Percentiles rank a stretch among this genome's conserved stretches.
Evolutionary conservation across 257 asterid genomes (phyloP).

Genomic region (Solanum corneliomulleri): DNA sequence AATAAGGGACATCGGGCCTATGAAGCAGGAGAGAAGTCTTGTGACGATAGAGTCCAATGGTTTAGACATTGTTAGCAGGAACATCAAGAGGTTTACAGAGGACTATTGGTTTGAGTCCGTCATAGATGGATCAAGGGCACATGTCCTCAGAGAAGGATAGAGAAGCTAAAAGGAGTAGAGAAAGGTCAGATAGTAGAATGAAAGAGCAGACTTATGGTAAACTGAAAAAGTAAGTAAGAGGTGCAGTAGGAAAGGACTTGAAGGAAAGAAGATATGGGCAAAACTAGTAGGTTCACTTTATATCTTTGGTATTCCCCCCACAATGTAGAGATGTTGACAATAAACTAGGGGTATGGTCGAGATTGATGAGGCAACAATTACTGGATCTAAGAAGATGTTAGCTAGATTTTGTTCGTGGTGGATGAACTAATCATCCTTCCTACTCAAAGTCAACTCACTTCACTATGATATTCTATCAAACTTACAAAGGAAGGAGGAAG

Average conservation of each 20-base stretch:
- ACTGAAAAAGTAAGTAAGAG: not conserved
- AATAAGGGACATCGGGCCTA: not conserved
- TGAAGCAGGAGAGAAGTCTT: not conserved
- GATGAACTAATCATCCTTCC: not conserved
- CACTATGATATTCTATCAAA: not conserved
- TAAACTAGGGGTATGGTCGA: not conserved
- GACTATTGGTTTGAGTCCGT: not conserved
- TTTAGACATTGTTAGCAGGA: not conserved
- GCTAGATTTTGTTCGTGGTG: not conserved
- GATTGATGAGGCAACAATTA: not conserved
- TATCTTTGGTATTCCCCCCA: not conserved
- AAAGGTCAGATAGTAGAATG: not conserved
- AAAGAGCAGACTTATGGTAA: not conserved
- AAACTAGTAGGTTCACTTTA: not conserved
- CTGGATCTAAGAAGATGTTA: not conserved
- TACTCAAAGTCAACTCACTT: not conserved
- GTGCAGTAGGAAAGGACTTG: not conserved
- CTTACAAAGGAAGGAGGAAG: not conserved
- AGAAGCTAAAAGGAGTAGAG: not conserved
- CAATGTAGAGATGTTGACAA: not conserved
- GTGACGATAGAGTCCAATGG: not conserved
- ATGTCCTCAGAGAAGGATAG: not conserved
- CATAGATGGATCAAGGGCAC: not conserved
- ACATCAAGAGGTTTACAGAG: not conserved
- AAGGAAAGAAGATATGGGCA: not conserved